phyloP scores from a whole-genome alignment of 441 rosid genomes.

The Syzygium syzygioides region DNA sequence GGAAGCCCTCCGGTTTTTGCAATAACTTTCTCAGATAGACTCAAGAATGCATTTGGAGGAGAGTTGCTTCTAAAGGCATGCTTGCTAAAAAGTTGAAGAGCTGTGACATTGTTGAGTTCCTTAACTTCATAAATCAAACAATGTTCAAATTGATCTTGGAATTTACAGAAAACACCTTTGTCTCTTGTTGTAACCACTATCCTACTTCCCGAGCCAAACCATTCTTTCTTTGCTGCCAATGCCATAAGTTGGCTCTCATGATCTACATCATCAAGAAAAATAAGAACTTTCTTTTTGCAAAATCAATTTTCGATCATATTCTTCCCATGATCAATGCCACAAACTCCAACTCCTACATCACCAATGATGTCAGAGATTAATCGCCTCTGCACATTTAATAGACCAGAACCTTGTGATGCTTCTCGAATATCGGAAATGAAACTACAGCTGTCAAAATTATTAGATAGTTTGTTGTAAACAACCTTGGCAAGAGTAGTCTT shows the following conservation, averaged over 20 bases:
- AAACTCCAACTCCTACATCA: too few species aligned
- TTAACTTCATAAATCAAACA: too few species aligned
- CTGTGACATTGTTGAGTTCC: too few species aligned
- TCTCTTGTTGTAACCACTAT: background rate
- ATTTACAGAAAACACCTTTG: background rate
- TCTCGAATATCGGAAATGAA: background rate
- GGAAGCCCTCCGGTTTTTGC: background rate
- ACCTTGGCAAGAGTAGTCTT: background rate
- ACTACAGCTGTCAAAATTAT: fast-evolving
- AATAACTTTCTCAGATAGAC: too few species aligned
- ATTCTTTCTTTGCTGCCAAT: background rate
- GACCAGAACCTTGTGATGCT: background rate
- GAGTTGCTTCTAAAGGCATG: too few species aligned
- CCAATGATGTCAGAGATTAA: background rate
- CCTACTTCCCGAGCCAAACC: background rate
- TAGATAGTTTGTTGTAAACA: fast-evolving
- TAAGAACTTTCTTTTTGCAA: background rate
- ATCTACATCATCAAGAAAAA: background rate
- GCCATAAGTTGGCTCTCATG: background rate
- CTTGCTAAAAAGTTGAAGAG: too few species aligned
- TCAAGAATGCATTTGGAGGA: too few species aligned
- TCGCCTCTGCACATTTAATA: fast-evolving
- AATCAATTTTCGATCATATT: too few species aligned
- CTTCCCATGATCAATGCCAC: background rate
- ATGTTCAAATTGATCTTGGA: too few species aligned